Base-by-base conservation (phyloP, 768 basidiomycete species). In the Coprinopsis marcescibilis region DNA sequence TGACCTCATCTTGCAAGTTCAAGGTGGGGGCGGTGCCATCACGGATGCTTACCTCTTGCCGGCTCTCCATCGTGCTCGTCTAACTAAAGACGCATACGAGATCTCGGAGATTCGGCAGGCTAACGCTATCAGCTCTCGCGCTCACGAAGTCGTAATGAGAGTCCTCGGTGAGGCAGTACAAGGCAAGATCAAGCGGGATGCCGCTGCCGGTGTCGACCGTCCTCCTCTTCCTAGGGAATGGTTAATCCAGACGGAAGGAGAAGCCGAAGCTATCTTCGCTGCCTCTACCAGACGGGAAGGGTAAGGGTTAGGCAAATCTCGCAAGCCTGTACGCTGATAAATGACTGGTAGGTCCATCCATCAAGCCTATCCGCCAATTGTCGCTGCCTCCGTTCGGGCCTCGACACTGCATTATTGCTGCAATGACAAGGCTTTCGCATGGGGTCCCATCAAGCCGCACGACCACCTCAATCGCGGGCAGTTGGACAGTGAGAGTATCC, bases 381-480 rank as follows among this genome's bases (percentile, higher is more conserved):
- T 93, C 2, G 95, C 95, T 1, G 83, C 86, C 0, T 85, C 91
- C 0, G 80, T 79, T 2, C 77, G 90, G 15, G 92, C 93, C 3
- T 84, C 90, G 1, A 96, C 91, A 0, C 70, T 98, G 3, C 94
- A 97, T 59, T 97, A 97, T 64, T 92, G 92, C 57, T 93, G 90
- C 68, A 96, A 95, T 57, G 89, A 93, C 60, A 78, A 77, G 48
- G 83, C 81, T 37, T 89, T 91, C 58, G 82, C 85, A 1, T 91
- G 88, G 89, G 87, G 88, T 2, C 89, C 89, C 4, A 67, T 85
- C 15, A 59, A 68, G 2, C 61, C 69, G 1, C 70, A 75, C 50
- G 80, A 82, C 51, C 77, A 77, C 44, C 55, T 70, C 19, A 83
- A 88, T 59, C 63, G 61, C 15, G 69, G 71, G 29, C 65, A 65